Evolutionary conservation across 495 filamentous ascomycete species (phyloP).

Genomic region (Penicillium coffeae): DNA sequence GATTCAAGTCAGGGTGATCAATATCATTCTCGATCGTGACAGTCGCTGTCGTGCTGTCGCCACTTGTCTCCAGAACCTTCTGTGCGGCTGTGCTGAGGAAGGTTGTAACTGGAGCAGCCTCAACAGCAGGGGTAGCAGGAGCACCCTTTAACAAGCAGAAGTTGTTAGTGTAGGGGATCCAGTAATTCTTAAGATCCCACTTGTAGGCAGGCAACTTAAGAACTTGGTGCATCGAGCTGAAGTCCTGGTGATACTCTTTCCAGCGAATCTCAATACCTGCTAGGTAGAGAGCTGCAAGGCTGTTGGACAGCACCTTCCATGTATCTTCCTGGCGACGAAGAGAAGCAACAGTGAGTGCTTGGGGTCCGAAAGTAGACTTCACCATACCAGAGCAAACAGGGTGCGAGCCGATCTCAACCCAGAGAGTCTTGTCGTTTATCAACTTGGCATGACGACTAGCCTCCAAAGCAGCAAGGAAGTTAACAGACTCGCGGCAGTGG

Average conservation of each 20-base stretch:
- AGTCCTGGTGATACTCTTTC: slow-evolving; percentile 77
- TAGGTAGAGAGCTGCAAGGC: slow-evolving; percentile 57
- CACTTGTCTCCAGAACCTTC: slow-evolving; percentile 51
- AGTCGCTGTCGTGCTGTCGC: slow-evolving; percentile 49
- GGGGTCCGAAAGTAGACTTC: slow-evolving; percentile 58
- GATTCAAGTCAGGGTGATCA: slow-evolving; percentile 53
- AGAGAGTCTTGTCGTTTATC: slow-evolving; percentile 41
- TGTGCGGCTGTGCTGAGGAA: slow-evolving; percentile 43
- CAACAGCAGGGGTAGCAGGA: slow-evolving; percentile 18
- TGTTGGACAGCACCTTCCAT: slow-evolving; percentile 62
- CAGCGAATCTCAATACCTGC: slow-evolving; percentile 67
- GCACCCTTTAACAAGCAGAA: slow-evolving; percentile 48
- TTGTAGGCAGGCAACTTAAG: slow-evolving; percentile 69
- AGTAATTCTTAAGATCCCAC: slow-evolving; percentile 79
- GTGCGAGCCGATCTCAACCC: slow-evolving; percentile 67
- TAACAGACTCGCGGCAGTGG: slow-evolving; percentile 68
- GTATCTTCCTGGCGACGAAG: slow-evolving; percentile 51
- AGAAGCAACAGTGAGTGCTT: slow-evolving; percentile 56
- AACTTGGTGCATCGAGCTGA: slow-evolving; percentile 54
- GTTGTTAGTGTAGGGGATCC: slow-evolving; percentile 69
- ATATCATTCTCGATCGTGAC: slow-evolving; percentile 68
- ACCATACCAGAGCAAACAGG: slow-evolving; percentile 66
- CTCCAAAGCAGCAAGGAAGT: slow-evolving; percentile 64
- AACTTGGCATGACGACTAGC: slow-evolving; percentile 46
- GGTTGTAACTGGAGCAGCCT: slow-evolving; percentile 30